Base-by-base conservation (phyloP, 164 flowering plant species). In the Liquidambar formosana region DNA sequence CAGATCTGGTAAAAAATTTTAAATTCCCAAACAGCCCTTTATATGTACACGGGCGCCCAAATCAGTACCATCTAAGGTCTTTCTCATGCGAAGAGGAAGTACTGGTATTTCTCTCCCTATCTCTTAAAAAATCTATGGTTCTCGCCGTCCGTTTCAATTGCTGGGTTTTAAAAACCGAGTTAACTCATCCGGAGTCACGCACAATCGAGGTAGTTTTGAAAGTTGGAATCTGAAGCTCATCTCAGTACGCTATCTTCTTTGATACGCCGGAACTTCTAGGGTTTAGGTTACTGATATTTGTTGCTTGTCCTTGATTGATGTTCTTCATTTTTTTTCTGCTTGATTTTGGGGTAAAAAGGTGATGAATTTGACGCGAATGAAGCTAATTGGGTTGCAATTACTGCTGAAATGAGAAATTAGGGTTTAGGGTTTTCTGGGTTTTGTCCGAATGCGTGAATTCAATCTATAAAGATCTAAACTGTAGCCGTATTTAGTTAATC, bases 361-460 rank as follows among this genome's bases (percentile, higher is more conserved):
- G 41, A 33, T 49, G 53, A 49, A 49, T 49, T 15, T 49, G n/a
- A 49, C 14, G 43, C 6, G 5, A 28, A 16, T n/a, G 23, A 41
- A 65, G 52, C 10, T 52, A 25, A 25, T 22, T n/a, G 8, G 1
- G 11, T 6, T 56, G 56, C 0, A 58, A 21, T 33, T 12, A 5
- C 5, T 45, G 23, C 26, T 54, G 54, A 28, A 49, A 21, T 16
- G 23, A 33, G 46, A 13, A 71, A 46, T 53, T 61, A 62, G 70
- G 73, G 73, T 74, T 69, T 69, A 59, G 66, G 77, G 73, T 69
- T 69, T 74, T 74, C 61, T 21, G 52, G 57, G 33, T 46, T 46
- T 6, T 63, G 44, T 59, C 26, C 38, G 21, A 59, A 15, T 28
- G 38, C 11, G 45, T 2, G 19, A 28, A 11, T 59, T 8, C 16